Evolutionary conservation across 495 filamentous ascomycete genomes (phyloP).

Genomic region (Penicillium cinerascens): DNA sequence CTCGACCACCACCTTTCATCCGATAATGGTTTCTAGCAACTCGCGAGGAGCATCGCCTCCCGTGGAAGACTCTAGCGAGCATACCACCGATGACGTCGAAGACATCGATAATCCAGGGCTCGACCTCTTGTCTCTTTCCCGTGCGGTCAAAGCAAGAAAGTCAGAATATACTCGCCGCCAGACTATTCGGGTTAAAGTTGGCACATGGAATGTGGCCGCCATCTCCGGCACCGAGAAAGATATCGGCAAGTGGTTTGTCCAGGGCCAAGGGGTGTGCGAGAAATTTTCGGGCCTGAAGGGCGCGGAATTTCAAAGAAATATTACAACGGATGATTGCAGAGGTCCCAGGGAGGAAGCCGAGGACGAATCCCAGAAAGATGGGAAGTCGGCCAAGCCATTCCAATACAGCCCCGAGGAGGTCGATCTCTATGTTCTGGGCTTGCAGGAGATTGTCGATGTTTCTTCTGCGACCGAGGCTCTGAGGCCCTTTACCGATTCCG

Average conservation of each 20-base stretch:
- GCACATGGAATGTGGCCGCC: slow-evolving; percentile 92
- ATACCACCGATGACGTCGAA: slow-evolving; percentile 24
- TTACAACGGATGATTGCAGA: neutral
- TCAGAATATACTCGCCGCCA: slow-evolving; percentile 71
- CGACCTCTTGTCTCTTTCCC: slow-evolving; percentile 47
- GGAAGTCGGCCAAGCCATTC: slow-evolving; percentile 8
- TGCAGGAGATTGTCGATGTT: slow-evolving; percentile 91
- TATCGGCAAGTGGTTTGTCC: slow-evolving; percentile 79
- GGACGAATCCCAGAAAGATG: slow-evolving; percentile 2
- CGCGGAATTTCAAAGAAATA: slow-evolving; percentile 23
- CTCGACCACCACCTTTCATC: neutral
- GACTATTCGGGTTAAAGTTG: slow-evolving; percentile 77
- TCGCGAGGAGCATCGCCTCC: slow-evolving; percentile 7
- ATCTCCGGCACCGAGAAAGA: slow-evolving; percentile 80
- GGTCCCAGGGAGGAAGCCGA: neutral
- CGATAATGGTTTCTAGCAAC: slow-evolving; percentile 14
- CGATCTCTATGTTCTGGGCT: slow-evolving; percentile 82
- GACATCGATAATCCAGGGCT: slow-evolving; percentile 14
- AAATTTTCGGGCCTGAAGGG: slow-evolving; percentile 52
- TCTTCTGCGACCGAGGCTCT: slow-evolving; percentile 62
- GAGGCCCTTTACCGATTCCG: slow-evolving; percentile 69
- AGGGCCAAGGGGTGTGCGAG: slow-evolving; percentile 65
- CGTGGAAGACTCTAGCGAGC: slow-evolving; percentile 12
- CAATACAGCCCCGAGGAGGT: slow-evolving; percentile 53
- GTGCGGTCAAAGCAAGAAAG: slow-evolving; percentile 65